These are phyloP conservation scores for Hansenula lynferdii DNA, from an alignment of 1,139 yeast species.

Conservation along the genomic window DNA sequence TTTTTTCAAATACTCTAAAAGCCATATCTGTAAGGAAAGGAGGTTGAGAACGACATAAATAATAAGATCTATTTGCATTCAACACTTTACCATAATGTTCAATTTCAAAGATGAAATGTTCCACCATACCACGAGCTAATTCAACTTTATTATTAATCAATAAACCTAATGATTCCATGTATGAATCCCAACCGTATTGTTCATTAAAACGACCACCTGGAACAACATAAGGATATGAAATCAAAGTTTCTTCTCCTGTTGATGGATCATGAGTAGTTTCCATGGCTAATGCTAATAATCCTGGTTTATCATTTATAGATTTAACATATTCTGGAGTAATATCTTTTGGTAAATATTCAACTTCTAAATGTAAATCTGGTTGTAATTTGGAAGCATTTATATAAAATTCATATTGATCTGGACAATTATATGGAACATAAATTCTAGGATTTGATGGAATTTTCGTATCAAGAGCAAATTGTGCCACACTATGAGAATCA, in stretches of 20 bases:
- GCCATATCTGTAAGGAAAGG: constrained; percentile 98
- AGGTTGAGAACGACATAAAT: constrained; percentile 90
- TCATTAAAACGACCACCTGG: constrained; percentile 98
- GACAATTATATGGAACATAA: constrained; percentile 67
- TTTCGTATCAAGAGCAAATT: constrained; percentile 77
- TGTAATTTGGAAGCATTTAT: constrained; percentile 44
- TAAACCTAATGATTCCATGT: constrained; percentile 85
- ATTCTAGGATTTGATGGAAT: constrained; percentile 72
- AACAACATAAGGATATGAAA: constrained; percentile 84
- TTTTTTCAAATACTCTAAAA: constrained; percentile 58
- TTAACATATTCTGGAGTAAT: constrained; percentile 68
- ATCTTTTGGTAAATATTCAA: constrained; percentile 58
- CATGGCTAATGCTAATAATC: constrained; percentile 79
- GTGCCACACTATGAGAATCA: constrained; percentile 55
- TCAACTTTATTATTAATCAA: constrained; percentile 60
- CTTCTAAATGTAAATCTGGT: constrained; percentile 64
- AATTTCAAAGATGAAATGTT: constrained; percentile 88
- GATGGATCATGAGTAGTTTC: constrained; percentile 41
- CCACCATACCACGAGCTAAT: constrained; percentile 87
- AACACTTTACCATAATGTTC: constrained; percentile 86
- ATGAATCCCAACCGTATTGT: constrained; percentile 97
- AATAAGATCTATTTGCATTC: constrained; percentile 93
- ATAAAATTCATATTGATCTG: constrained; percentile 73
- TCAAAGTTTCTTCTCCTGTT: constrained; percentile 42
- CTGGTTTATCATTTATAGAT: constrained; percentile 80